Evolutionary conservation across 2,329 filamentous ascomycete species (phyloP).

Genomic region (Dendryphion nanum): DNA sequence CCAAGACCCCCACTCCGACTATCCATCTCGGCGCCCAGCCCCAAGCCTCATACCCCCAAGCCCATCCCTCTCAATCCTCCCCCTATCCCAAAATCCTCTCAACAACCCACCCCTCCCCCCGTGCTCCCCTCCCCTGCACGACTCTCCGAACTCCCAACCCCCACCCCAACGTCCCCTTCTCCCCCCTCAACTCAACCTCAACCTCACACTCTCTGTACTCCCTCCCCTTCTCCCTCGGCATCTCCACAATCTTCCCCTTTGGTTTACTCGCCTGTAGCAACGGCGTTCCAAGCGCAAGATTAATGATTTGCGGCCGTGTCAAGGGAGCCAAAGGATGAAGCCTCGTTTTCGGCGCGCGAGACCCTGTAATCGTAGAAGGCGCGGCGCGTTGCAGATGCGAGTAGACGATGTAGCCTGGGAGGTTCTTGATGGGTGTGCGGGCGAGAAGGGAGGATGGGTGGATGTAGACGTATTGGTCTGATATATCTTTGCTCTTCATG

Average conservation of each 20-base stretch:
- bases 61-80: too few species aligned
- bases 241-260: constrained; percentile 70
- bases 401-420: constrained; percentile 87
- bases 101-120: constrained; percentile 69
- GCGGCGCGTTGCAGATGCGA: constrained; percentile 74
- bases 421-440: constrained; percentile 48
- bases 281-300: constrained; percentile 80
- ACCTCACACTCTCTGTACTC: constrained; percentile 76
- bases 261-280: constrained; percentile 85
- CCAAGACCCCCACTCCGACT: too few species aligned
- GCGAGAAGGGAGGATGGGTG: constrained; percentile 83
- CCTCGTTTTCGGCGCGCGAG: constrained; percentile 60
- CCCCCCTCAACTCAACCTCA: constrained; percentile 71
- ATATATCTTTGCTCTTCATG: constrained; percentile 40
- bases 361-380: constrained; percentile 41
- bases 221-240: constrained; percentile 38
- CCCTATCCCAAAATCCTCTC: constrained; percentile 49
- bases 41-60: too few species aligned
- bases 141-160: constrained; percentile 83
- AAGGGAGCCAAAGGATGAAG: constrained; percentile 87
- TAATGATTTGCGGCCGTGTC: constrained; percentile 71
- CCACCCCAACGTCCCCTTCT: constrained; percentile 71
- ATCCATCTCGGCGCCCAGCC: too few species aligned
- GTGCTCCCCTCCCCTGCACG: constrained; percentile 70
- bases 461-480: constrained; percentile 74